Percentiles rank a stretch among this genome's conserved stretches.
Conservation (phyloP, 768 basidiomycete species). For the Brasilioporus rufonigricans region DNA sequence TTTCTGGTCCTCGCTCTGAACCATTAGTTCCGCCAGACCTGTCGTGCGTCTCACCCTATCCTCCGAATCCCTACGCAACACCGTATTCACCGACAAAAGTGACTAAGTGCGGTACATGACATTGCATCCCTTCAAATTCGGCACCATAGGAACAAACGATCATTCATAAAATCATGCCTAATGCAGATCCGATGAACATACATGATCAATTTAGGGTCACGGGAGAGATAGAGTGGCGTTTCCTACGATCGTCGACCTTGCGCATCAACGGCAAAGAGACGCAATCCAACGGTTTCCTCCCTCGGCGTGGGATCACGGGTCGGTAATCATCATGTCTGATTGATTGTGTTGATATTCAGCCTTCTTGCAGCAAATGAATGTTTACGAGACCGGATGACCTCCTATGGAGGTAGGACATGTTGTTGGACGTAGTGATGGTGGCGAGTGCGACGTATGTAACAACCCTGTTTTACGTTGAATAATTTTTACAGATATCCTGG, state of each 20-base stretch:
- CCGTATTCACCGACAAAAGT: conserved; percentile 20
- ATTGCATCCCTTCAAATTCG: conserved; percentile 14
- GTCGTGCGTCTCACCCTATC: conserved; percentile 29
- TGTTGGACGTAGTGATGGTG: background rate
- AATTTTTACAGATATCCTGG: conserved; percentile 24
- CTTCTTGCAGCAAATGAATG: background rate
- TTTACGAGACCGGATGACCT: conserved; percentile 35
- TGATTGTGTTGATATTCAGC: background rate
- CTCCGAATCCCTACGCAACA: conserved; percentile 20
- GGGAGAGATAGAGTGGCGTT: conserved; percentile 35
- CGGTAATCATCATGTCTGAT: conserved; percentile 9
- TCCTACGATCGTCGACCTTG: conserved; percentile 26
- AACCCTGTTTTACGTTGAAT: too few species aligned
- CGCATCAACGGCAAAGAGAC: conserved; percentile 28
- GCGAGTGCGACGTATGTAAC: too few species aligned
- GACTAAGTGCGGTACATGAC: conserved; percentile 33
- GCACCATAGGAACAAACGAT: conserved; percentile 18
- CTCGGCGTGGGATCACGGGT: conserved; percentile 12
- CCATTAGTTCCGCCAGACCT: too few species aligned
- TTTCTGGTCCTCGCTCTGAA: too few species aligned
- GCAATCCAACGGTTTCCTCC: conserved; percentile 21
- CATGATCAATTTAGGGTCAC: conserved; percentile 27
- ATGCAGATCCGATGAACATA: conserved; percentile 17
- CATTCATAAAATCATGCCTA: conserved; percentile 20
- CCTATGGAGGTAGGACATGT: conserved; percentile 36